These are phyloP conservation scores for Theobroma cacao DNA, from an alignment of 345 rosid genomes.

Conservation along the genomic window DNA sequence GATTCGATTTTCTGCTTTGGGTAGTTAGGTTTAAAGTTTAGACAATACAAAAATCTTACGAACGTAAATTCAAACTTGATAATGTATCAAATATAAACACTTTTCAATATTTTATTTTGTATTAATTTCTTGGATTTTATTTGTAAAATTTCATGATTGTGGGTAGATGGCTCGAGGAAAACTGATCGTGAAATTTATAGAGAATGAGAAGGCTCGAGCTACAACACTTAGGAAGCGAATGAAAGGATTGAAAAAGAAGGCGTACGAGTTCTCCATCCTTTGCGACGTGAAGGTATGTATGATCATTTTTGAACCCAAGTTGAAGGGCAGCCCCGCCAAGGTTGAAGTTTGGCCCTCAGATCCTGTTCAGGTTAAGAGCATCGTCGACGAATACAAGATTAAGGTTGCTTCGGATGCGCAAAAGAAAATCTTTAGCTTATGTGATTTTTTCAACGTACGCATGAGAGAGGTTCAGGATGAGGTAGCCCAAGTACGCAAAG, in stretches of 20 bases:
- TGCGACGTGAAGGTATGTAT: slow-evolving; percentile 6
- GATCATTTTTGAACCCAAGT: slow-evolving; percentile 2
- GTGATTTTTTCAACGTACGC: neutral
- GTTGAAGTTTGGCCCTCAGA: slow-evolving; percentile 13
- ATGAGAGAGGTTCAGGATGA: neutral
- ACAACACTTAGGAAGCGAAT: neutral
- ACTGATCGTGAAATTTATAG: neutral
- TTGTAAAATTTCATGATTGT: neutral
- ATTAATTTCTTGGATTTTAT: neutral
- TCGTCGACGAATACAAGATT: neutral
- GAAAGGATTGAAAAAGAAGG: slow-evolving; percentile 3
- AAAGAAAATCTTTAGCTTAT: neutral
- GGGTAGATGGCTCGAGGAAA: slow-evolving; percentile 12
- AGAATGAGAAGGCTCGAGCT: slow-evolving; percentile 6
- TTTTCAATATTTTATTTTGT: no score
- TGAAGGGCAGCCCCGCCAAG: neutral
- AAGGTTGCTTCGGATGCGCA: neutral
- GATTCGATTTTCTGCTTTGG: neutral
- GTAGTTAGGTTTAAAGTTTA: neutral
- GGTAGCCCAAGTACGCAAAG: neutral
- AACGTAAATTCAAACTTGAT: neutral
- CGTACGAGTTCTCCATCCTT: slow-evolving; percentile 6
- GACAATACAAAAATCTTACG: no score
- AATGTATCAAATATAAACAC: neutral
- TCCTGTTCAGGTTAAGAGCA: neutral